Base-by-base conservation (phyloP, 768 basidiomycete species). In the Mycena haematopus region DNA sequence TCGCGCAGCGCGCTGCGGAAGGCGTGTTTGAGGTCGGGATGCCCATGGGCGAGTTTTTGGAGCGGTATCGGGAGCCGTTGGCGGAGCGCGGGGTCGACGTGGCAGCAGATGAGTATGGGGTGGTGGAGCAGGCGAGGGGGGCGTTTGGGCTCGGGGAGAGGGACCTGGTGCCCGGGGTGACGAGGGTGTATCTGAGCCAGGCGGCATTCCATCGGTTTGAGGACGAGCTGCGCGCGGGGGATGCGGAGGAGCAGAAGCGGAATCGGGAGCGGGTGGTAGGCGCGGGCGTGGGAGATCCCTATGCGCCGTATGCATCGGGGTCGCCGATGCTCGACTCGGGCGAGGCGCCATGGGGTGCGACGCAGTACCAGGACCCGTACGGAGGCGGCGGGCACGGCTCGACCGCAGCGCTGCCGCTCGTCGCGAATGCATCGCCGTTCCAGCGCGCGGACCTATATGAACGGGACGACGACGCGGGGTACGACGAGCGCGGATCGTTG, bases 131-230 rank as follows among this genome's bases (percentile, higher is more conserved):
- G 68, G 82, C 87, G 3, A 75, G 83, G 68, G 80, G 76, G 35
- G 79, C 84, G 55, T 74, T 91, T 74, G 82, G 79, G 3, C 66
- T 93, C 49, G 75, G 76, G 4, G 92, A 95, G 46, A 76, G 72
- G 15, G 95, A 97, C 72, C 73, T 97, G 50, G 91, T 91, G 0
- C 72, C 95, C 2, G 95, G 97, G 0, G 84, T 87, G 60, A 87
- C 85, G 68, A 96, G 94, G 86, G 96, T 95, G 65, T 58, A 83
- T 73, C 1, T 36, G 15, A 31, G 15, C 24, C 90, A 0, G 95
- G 96, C 69, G 65, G 91, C 92, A 0, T 98, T 99, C 84, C 93
- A 94, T 65, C 78, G 82, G 2, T 85, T 99, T 19, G 96, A 99
- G 72, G 93, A 99, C 70, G 85, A 86, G 3, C 80, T 99, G 14